phyloP scores from a whole-genome alignment of 176 grass and related monocot species.

The Paspalum vaginatum region DNA sequence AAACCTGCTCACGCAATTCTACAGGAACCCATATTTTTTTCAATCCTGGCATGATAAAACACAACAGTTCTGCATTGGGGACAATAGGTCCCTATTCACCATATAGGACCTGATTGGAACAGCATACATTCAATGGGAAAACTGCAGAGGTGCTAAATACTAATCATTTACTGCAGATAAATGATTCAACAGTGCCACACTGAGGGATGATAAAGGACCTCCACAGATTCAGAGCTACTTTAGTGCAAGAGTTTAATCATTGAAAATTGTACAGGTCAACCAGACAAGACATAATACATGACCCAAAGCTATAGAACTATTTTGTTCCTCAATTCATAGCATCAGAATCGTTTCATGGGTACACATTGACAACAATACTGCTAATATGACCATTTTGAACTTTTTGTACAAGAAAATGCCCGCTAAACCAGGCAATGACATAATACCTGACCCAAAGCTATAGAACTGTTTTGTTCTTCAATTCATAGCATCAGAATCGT shows the following conservation, averaged over 20 bases:
- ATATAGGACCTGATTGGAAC: conserved; percentile 1
- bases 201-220: background rate
- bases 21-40: background rate
- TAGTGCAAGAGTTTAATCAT: background rate
- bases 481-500: background rate
- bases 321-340: background rate
- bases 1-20: background rate
- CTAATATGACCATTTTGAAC: background rate
- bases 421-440: too few relatives aligned
- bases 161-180: background rate
- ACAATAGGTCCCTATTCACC: background rate
- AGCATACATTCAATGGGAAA: background rate
- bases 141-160: background rate
- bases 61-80: background rate
- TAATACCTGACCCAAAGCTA: background rate
- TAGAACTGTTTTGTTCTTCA: background rate
- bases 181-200: background rate
- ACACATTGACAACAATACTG: background rate
- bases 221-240: background rate
- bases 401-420: background rate
- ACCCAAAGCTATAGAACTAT: background rate
- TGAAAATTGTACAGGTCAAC: background rate
- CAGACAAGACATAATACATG: background rate
- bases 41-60: background rate
- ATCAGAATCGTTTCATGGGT: background rate